Evolutionary conservation across 768 basidiomycete genomes (phyloP), one percentile per base, ranked within the genome.

Genomic region (Lactarius indigo): DNA sequence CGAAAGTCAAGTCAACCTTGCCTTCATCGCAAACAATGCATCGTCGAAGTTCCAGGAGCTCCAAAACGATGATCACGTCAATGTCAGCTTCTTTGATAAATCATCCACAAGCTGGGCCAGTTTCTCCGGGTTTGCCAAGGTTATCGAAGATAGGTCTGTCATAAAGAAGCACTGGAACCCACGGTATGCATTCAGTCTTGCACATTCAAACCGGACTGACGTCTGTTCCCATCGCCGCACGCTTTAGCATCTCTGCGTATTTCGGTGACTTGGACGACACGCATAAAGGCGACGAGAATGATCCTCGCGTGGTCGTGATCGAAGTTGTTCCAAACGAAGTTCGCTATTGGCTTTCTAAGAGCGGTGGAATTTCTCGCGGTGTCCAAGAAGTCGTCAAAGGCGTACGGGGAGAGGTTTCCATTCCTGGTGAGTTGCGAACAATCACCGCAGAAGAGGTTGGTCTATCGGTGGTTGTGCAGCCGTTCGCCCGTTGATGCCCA

Each of bases 181-280:
- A 78, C n/a, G 70, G 78, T 68, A 74, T 76, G 87, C 85, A 28
- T 62, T 81, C 75, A 30, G 13, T 20, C 55, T n/a, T 56, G 28
- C 31, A 18, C n/a, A 20, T 17, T 28, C 3, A 18, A 4, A 10
- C 6, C 6, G 50, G 12, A 15, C 33, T 30, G 28, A 57, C 55
- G 7, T 28, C 18, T n/a, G 28, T 52, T 30, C 17, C 6, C 20
- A 33, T 26, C 13, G 37, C 42, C 17, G 17, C 41, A 7, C 41
- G 50, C 26, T 37, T 5, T 57, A 91, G 89, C 3, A 80, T 85
- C 37, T 75, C 83, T 10, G 89, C 88, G 0, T 97, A 92, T 83
- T 96, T 96, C 71, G 92, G 91, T 42, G 89, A 96, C 73, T 80
- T 95, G 63, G 87, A 88, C 69, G 91, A 91, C 20, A 78, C 89